Conservation (phyloP, 2,329 filamentous ascomycete species). For the Xylaria sp. region DNA sequence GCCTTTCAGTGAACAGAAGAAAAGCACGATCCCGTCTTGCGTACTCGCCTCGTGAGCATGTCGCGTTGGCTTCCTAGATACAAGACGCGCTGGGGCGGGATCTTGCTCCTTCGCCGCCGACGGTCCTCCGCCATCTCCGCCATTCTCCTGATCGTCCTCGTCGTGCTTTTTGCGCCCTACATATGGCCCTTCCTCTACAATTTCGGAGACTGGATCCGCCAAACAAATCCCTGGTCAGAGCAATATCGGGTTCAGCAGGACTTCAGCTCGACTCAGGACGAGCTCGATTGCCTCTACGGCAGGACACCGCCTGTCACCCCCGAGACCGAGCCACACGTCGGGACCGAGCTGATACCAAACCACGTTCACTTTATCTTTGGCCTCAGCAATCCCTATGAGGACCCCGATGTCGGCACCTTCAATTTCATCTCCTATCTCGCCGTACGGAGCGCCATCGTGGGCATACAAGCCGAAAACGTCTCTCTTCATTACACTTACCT, state of each 20-base stretch:
- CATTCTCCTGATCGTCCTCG: conserved; percentile 39
- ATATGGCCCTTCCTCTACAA: conserved; percentile 40
- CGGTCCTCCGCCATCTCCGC: conserved; percentile 30
- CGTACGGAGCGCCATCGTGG: conserved; percentile 51
- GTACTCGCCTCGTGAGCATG: conserved; percentile 13
- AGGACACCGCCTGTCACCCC: conserved; percentile 33
- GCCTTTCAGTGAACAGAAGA: conserved; percentile 6
- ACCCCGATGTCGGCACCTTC: conserved; percentile 49
- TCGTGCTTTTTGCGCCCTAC: conserved; percentile 41
- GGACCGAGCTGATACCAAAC: conserved; percentile 50
- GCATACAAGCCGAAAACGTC: conserved; percentile 51
- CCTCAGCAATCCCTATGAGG: conserved; percentile 49
- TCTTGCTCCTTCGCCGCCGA: conserved; percentile 39
- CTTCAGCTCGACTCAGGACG: conserved; percentile 47
- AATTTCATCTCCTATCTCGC: conserved; percentile 53
- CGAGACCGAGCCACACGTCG: conserved; percentile 11
- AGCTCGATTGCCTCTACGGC: conserved; percentile 50
- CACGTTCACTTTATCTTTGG: conserved; percentile 54
- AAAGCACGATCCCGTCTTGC: not conserved
- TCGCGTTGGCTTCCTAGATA: conserved; percentile 19
- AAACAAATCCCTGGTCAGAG: conserved; percentile 50
- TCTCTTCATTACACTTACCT: conserved; percentile 54
- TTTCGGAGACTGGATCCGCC: conserved; percentile 48
- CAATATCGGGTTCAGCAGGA: conserved; percentile 49
- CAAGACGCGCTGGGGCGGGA: conserved; percentile 34